Conservation (phyloP, 805 yeast species). For the Kuraishia piskuri region DNA sequence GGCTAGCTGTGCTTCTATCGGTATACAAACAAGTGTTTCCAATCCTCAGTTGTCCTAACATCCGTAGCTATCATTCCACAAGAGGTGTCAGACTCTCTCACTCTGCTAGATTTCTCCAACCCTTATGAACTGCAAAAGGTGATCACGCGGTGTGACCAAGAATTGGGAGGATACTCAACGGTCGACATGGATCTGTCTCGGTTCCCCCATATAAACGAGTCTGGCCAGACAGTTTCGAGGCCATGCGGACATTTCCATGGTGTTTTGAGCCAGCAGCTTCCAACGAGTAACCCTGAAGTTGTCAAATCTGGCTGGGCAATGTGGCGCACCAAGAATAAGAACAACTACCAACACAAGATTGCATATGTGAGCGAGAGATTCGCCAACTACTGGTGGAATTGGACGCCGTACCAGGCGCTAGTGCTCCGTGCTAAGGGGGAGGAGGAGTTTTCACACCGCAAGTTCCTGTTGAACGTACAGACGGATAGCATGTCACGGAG, state of each 20-base stretch:
- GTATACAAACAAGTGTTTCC: not conserved
- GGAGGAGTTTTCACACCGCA: slow-evolving; percentile 29
- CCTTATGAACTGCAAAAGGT: slow-evolving; percentile 39
- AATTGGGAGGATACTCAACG: slow-evolving; percentile 72
- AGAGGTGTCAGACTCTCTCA: slow-evolving; percentile 11
- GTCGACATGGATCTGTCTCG: slow-evolving; percentile 37
- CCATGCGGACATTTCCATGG: slow-evolving; percentile 63
- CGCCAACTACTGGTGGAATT: slow-evolving; percentile 54
- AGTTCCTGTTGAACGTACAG: slow-evolving; percentile 73
- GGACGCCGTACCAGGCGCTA: slow-evolving; percentile 53
- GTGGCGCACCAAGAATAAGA: slow-evolving; percentile 70
- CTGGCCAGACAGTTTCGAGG: slow-evolving; percentile 19
- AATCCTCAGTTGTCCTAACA: not conserved
- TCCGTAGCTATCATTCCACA: not conserved
- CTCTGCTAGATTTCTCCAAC: slow-evolving; percentile 52
- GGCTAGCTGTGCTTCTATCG: too few relatives aligned
- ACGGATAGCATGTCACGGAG: slow-evolving; percentile 72
- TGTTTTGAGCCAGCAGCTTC: slow-evolving; percentile 56
- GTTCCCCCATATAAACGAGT: slow-evolving; percentile 1
- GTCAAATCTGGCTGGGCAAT: slow-evolving; percentile 66
- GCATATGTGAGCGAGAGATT: slow-evolving; percentile 26
- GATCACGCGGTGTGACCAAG: slow-evolving; percentile 61
- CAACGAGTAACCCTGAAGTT: slow-evolving; percentile 53
- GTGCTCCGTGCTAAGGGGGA: slow-evolving; percentile 44
- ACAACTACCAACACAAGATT: slow-evolving; percentile 35